Base-by-base conservation (phyloP, 768 basidiomycete species). In the Lactarius evosmus region DNA sequence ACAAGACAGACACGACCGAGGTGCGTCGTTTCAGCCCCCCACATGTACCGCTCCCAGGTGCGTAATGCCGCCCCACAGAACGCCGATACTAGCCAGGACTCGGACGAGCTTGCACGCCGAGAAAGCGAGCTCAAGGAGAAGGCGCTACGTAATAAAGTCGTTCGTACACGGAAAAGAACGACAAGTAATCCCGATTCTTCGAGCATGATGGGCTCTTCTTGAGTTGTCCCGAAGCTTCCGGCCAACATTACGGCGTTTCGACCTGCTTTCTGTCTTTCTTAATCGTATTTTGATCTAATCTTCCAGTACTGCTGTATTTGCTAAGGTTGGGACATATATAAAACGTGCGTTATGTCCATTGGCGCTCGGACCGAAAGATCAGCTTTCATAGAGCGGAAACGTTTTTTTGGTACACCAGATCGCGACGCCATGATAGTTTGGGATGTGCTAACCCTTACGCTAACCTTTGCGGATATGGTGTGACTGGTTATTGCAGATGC, bases 71-170 rank as follows among this genome's bases (percentile, higher is more conserved):
- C 40, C 27, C 19, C 49, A 32, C 30, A 59, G 62, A 41, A 51
- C 27, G 12, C 71, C 58, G 72, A 69, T 66, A 63, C 63, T 62
- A 49, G 65, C 68, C 69, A 7, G 56, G 49, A 56, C 11, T 30
- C 34, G 6, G 69, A 60, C 17, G 89, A 89, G 38, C 76, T 93
- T 51, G 83, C 85, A 69, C 83, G 78, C 67, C 75, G 87, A 62
- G 91, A 93, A 71, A 91, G 82, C 66, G 91, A 93, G 70, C 72
- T 93, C 64, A 93, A 91, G 72, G 91, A 93, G 69, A 84, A 78
- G 72, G 89, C 91, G 16, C 73, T 93, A 72, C 82, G 91, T 70
- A 92, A 93, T 71, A 93, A 93, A 72, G 91, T 93, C 52, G 79
- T 86, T 58, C 79, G 87, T 71, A 88, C 87, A 33, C 78, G 89